Base-by-base conservation (phyloP, 1,139 yeast genomes). In the Nakaseomyces kungkrabaensis region DNA sequence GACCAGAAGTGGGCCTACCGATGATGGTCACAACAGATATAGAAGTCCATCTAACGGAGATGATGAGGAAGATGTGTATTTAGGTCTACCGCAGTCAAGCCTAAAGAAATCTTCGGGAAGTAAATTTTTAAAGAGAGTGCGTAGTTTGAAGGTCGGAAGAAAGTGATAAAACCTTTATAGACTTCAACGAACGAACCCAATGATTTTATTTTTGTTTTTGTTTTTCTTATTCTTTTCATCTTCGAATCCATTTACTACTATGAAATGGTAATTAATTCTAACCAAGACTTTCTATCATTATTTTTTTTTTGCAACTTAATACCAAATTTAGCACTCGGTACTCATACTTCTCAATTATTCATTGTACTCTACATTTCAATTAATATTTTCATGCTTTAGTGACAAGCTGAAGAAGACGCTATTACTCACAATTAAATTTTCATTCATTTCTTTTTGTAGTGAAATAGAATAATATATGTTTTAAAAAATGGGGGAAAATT, bases 61-160 rank as follows among this genome's bases (percentile, higher is more conserved):
- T 40, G 72, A 65, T 27, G 71, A 68, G 37, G 72, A 69, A 38
- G 70, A 68, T 43, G 57, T 66, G 55, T 57, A 62, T 54, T 41
- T 59, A 44, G 62, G 62, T 38, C 58, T 61, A 17, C 65, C 61
- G 50, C 60, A 61, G 26, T 36, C 40, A 45, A 50, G 52, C n/a
- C 59, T 59, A 44, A 62, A 67, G 70, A 59, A 62, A 41, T 61
- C 67, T 1, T 66, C 72, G 6, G 72, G 73, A 2, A 70, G 68
- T 54, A 75, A 87, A 9, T 74, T 89, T 57, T 72, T 89, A 60
- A 80, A 85, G 63, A 82, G 96, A 67, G 96, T 89, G 45, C 86
- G 85, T 71, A 85, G 95, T 73, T 77, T 89, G 70, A 85, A 84
- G 69, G 95, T 85, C 47, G 80, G 85, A 13, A 66, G 74, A 54